Evolutionary conservation across 108 stramenopile species (phyloP).

Genomic region (Pseudonitzschia pungens): DNA sequence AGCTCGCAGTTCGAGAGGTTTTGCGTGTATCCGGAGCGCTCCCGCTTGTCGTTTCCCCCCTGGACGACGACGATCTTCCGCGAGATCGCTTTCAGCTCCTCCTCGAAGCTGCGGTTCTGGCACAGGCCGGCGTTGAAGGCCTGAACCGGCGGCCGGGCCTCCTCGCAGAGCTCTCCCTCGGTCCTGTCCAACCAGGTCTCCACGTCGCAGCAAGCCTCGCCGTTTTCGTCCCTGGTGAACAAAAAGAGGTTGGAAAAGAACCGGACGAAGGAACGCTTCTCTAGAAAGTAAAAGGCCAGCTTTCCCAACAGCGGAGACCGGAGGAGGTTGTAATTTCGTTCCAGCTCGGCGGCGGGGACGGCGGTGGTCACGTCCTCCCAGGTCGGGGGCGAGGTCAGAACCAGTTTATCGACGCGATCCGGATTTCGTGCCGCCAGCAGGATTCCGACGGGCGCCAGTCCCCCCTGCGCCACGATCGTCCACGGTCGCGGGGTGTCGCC

Average conservation of each 20-base stretch:
- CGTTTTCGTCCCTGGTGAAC: constrained; percentile 31
- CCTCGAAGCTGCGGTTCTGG: constrained; percentile 52
- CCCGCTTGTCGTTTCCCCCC: constrained; percentile 48
- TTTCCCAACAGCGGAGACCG: constrained; percentile 41
- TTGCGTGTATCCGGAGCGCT: constrained; percentile 37
- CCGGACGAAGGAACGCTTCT: constrained; percentile 46
- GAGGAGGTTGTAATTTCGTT: constrained; percentile 59
- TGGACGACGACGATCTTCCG: constrained; percentile 55
- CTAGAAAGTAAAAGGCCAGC: constrained; percentile 55
- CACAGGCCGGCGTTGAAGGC: constrained; percentile 72
- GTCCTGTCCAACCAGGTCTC: constrained; percentile 51
- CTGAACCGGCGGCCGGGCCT: constrained; percentile 52
- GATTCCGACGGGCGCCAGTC: constrained; percentile 62
- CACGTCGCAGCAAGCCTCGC: background rate
- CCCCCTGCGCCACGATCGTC: constrained; percentile 63
- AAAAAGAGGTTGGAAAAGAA: constrained; percentile 70
- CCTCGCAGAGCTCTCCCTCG: constrained; percentile 19
- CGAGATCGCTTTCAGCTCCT: constrained; percentile 40
- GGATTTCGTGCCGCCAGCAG: constrained; percentile 59
- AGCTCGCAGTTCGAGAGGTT: constrained; percentile 43
- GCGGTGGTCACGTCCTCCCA: constrained; percentile 57
- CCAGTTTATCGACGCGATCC: constrained; percentile 27
- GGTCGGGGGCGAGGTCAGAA: constrained; percentile 63
- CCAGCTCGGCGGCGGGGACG: constrained; percentile 46
- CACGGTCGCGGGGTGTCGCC: constrained; percentile 20